Evolutionary conservation across 768 basidiomycete genomes (phyloP), one percentile per base, ranked within the genome.

Genomic region (Polyporus arcularius): DNA sequence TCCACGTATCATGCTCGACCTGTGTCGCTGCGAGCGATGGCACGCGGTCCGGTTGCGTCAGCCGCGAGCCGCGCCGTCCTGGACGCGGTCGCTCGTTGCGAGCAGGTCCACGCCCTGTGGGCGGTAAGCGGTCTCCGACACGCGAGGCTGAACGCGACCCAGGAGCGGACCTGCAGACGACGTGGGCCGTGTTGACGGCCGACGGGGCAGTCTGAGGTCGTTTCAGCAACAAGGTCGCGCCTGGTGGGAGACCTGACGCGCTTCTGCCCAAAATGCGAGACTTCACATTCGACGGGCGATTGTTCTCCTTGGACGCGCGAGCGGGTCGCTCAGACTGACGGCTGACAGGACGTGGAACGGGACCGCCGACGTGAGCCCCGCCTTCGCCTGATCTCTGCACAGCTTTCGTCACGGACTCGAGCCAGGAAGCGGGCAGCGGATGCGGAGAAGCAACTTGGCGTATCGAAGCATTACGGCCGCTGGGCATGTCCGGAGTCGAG

Each of bases 131-230:
- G 39, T 72, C 64, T 8, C 71, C 66, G 35, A 69, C 74, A 16
- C 73, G 73, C 7, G 88, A 90, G 10, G 78, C 76, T 0, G 83
- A 76, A 2, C 89, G 79, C 48, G 88, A 89, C 4, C 80, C 80
- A 4, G 90, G 89, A 4, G 89, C 87, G 66, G 88, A 89, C 53
- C 84, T 76, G 69, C 90, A 91, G 47, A 85, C 75, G 31, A 90
- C 89, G 32, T 78, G 77, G 38, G 83, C 83, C 31, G 76, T 77
- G 16, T 78, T 79, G 5, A 91, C 79, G 15, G 73, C 67, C 1
- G 76, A 73, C 40, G 71, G 72, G 28, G 75, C 75, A 35, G 73
- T 71, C 63, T 74, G 73, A 12, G 72, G 67, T 47, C 67, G 74
- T 21, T 74, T 70, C 31, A 75, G 65, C 40, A 67, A 68, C 11